Evolutionary conservation across 495 filamentous ascomycete genomes (phyloP).

Genomic region (Bacidia gigantensis): DNA sequence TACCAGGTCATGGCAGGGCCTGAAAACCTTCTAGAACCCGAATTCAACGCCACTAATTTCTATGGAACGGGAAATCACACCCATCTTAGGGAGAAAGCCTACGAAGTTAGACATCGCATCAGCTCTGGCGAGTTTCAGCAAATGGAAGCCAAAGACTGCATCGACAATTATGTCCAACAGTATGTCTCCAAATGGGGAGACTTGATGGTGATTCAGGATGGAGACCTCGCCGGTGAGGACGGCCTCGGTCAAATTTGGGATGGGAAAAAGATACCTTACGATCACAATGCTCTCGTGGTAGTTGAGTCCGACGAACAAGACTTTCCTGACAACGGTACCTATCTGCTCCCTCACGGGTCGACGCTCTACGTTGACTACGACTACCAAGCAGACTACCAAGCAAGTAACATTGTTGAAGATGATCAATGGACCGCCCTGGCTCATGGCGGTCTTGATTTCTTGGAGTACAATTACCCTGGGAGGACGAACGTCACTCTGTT

Average conservation of each 20-base stretch:
- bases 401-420: too few species aligned
- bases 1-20: conserved; percentile 19
- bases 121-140: neutral
- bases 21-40: conserved; percentile 15
- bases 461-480: neutral
- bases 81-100: neutral
- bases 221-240: too few species aligned
- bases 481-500: too few species aligned
- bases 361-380: too few species aligned
- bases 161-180: neutral
- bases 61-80: neutral
- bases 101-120: neutral
- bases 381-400: too few species aligned
- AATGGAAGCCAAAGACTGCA: neutral
- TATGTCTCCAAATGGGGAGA: conserved; percentile 1
- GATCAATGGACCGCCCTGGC: too few species aligned
- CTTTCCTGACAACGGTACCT: neutral
- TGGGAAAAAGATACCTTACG: too few species aligned
- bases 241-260: too few species aligned
- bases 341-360: neutral
- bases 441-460: too few species aligned
- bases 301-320: neutral
- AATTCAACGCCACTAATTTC: conserved; percentile 14
- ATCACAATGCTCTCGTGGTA: neutral
- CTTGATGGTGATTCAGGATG: conserved; percentile 1